Base-by-base conservation (phyloP, 352 stramenopile species). In the Pythium chondricola region DNA sequence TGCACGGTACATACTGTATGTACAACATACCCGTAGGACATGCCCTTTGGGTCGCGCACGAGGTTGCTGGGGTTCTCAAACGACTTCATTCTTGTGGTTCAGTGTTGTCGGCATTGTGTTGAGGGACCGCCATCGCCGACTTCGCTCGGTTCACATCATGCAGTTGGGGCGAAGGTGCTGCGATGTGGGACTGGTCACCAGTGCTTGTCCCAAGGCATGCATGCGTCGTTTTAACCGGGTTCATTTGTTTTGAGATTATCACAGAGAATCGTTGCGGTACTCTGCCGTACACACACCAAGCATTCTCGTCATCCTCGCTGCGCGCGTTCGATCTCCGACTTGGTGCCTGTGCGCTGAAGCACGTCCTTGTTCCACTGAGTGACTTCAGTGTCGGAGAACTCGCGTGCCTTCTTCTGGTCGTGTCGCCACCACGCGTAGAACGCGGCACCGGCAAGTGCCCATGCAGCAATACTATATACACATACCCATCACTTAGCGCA, bases 331-430 rank as follows among this genome's bases (percentile, higher is more conserved):
- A 50, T 57, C 50, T 67, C 55, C 9, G 59, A 67, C 48, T 64
- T 67, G 48, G 59, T 64, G 32, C 38, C 38, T 8, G 48, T 66
- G 52, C 73, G 72, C 48, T 54, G 55, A 27, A 86, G 58, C 37
- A 86, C 64, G 18, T 77, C 62, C 27, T 78, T 55, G 51, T 86
- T 86, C 74, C 74, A 86, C 50, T 72, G 38, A 26, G 47, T 47
- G 10, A 63, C 36, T 29, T 86, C 74, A 17, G 49, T 42, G 14
- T 48, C 49, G 14, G 69, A 67, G 53, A 86, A 87, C 57, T 79
- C 65, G 46, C 68, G 67, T 48, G 67, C 67, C 50, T 74, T 72
- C 71, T 73, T 73, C 36, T 61, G 45, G 48, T 87, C 74, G 46
- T 84, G 69, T 43, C 74, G 52, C 62, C 78, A 80, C 71, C 72